These are phyloP conservation scores for Colletotrichum sp. DNA, from an alignment of 2,329 filamentous ascomycete species.

Conservation along the genomic window DNA sequence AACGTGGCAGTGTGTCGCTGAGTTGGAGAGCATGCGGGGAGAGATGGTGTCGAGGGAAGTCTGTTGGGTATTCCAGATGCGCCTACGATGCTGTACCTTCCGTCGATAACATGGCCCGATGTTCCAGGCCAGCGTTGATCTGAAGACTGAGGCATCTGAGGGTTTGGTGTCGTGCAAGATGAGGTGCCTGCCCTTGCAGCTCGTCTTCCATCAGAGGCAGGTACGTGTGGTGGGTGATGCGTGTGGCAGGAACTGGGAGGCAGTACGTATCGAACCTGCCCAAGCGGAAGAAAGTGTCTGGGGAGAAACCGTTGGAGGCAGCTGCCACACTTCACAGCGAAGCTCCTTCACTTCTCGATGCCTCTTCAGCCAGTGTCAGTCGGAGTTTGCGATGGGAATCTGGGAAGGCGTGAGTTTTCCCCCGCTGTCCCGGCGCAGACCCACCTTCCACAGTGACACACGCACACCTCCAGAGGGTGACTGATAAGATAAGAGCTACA, in stretches of 20 bases:
- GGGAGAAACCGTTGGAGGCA: neutral
- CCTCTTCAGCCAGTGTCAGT: neutral
- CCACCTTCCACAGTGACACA: neutral
- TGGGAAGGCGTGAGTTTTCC: neutral
- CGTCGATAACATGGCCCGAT: neutral
- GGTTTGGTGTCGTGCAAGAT: neutral
- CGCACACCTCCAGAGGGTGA: neutral
- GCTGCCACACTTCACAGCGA: neutral
- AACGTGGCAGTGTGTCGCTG: neutral
- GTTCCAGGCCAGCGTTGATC: neutral
- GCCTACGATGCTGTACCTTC: neutral
- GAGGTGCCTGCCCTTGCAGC: neutral
- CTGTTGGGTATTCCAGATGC: neutral
- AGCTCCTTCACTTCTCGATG: neutral
- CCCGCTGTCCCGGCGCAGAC: neutral
- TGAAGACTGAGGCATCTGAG: neutral
- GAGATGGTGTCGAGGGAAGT: neutral
- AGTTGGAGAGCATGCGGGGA: neutral
- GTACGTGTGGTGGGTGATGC: neutral
- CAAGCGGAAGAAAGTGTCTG: neutral
- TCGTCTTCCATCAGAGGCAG: neutral
- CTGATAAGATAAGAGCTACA: constrained; percentile 21
- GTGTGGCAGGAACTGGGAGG: neutral
- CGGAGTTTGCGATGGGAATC: neutral
- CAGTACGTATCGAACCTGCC: neutral